Base-by-base conservation (phyloP, 805 yeast genomes). In the Candida sithepensis region DNA sequence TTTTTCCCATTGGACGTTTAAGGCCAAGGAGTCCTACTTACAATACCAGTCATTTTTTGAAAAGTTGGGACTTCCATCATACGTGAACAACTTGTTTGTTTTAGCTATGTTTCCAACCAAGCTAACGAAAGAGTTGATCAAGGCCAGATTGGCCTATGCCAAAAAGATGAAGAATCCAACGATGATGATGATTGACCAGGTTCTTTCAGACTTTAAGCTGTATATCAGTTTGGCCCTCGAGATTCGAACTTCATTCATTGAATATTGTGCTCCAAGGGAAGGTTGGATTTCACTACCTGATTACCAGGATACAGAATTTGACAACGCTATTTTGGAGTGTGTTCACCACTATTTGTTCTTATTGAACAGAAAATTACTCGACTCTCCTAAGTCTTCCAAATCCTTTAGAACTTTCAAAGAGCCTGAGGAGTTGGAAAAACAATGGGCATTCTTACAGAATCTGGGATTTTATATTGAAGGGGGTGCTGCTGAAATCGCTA, bases 111-210 rank as follows among this genome's bases (percentile, higher is more conserved):
- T 94, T 52, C 97, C 98, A 0, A 74, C 88, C 57, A 81, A 79
- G 51, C 70, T 94, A 40, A 83, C 90, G 57, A 85, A 84, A 58
- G 96, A 88, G 57, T 78, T 88, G 44, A 84, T 91, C 39, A 75
- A 77, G 32, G 78, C 87, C 38, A 76, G 97, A 54, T 70, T 92
- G 40, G 71, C 75, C 1, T 90, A 88, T 62, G 96, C 97, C 2
- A 74, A 78, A 63, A 85, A 85, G 59, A 68, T 92, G 42, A 80
- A 77, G 44, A 86, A 85, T 57, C 96, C 97, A 1, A 90, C 97
- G 0, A 80, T 91, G 82, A 86, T 89, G 90, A 88, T 89, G 84
- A 88, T 94, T 56, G 99, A 94, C 65, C 97, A 92, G 67, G 85
- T 89, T 77, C 78, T 92, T 51, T 90, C 81, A 41, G 96, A 89